These are phyloP conservation scores for Alternaria sp. DNA, from an alignment of 2,329 filamentous ascomycete genomes.

Conservation along the genomic window DNA sequence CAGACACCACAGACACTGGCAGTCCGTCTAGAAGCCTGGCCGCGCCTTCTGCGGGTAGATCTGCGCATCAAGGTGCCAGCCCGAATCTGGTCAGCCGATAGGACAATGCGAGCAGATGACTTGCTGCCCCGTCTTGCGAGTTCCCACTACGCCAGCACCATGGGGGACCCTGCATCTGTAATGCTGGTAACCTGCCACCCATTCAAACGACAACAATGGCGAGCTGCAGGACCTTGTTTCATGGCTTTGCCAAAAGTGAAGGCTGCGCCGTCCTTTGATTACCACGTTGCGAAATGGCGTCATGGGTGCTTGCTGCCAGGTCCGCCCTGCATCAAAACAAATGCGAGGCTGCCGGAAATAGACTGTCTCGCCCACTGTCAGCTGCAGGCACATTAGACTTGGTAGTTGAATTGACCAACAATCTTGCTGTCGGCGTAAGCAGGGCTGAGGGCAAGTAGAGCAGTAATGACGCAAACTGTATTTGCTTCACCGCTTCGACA, in stretches of 20 bases:
- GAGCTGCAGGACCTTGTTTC: constrained; percentile 34
- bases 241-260: constrained; percentile 28
- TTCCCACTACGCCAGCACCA: not conserved
- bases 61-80: constrained; percentile 31
- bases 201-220: constrained; percentile 19
- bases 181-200: constrained; percentile 29
- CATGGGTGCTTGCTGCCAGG: constrained; percentile 10
- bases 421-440: not conserved
- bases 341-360: constrained; percentile 23
- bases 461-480: not conserved
- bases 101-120: constrained; percentile 42
- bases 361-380: constrained; percentile 1
- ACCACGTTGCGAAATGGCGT: constrained; percentile 26
- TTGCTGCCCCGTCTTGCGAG: constrained; percentile 27
- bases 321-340: constrained; percentile 20
- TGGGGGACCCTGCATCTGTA: constrained; percentile 43
- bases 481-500: not conserved
- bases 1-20: not conserved
- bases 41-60: constrained; percentile 36
- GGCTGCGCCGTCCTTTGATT: constrained; percentile 35
- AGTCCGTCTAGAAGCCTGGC: not conserved
- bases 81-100: constrained; percentile 39
- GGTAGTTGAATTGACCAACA: not conserved
- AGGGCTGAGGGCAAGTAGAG: not conserved
- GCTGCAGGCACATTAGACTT: constrained; percentile 7